Conservation (phyloP, 768 basidiomycete species). For the Sarcomyxa edulis region DNA sequence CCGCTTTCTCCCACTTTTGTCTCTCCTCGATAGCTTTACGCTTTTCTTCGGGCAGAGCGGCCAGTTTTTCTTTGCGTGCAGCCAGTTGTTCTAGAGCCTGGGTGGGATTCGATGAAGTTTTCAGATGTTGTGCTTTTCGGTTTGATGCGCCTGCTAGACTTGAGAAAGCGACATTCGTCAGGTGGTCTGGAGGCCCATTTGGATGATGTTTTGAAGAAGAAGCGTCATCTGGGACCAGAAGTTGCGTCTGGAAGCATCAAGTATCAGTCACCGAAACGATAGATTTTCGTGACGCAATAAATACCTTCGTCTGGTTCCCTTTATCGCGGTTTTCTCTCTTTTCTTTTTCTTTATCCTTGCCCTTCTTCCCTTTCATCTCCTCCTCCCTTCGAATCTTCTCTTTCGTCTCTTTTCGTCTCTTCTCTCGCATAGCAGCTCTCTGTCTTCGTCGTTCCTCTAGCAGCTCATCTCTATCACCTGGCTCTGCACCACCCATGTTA, state of each 20-base stretch:
- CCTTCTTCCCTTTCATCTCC: slow-evolving; percentile 47
- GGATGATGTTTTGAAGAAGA: slow-evolving; percentile 20
- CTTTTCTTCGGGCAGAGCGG: slow-evolving; percentile 76
- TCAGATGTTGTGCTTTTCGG: slow-evolving; percentile 49
- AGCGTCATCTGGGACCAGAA: slow-evolving; percentile 59
- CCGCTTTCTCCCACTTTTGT: slow-evolving; percentile 88
- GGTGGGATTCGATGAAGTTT: slow-evolving; percentile 73
- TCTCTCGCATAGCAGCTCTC: slow-evolving; percentile 79
- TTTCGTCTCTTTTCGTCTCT: slow-evolving; percentile 77
- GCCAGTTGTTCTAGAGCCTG: slow-evolving; percentile 82
- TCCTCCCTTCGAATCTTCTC: slow-evolving; percentile 72
- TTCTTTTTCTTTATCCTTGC: slow-evolving; percentile 32
- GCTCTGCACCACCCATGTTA: slow-evolving; percentile 29
- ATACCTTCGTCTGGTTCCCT: slow-evolving; percentile 51
- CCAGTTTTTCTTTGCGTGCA: slow-evolving; percentile 72
- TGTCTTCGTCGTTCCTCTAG: slow-evolving; percentile 75
- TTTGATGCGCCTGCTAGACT: slow-evolving; percentile 49
- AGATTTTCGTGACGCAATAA: slow-evolving; percentile 7
- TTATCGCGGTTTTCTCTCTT: slow-evolving; percentile 30
- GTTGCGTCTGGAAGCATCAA: slow-evolving; percentile 45
- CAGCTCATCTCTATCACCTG: slow-evolving; percentile 72
- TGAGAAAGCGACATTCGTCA: slow-evolving; percentile 70
- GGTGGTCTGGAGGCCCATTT: slow-evolving; percentile 29
- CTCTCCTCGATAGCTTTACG: slow-evolving; percentile 74
- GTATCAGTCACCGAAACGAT: background rate